Evolutionary conservation across 345 rosid species (phyloP), one percentile per base, ranked within the genome.

Genomic region (Cochlearia excelsa): DNA sequence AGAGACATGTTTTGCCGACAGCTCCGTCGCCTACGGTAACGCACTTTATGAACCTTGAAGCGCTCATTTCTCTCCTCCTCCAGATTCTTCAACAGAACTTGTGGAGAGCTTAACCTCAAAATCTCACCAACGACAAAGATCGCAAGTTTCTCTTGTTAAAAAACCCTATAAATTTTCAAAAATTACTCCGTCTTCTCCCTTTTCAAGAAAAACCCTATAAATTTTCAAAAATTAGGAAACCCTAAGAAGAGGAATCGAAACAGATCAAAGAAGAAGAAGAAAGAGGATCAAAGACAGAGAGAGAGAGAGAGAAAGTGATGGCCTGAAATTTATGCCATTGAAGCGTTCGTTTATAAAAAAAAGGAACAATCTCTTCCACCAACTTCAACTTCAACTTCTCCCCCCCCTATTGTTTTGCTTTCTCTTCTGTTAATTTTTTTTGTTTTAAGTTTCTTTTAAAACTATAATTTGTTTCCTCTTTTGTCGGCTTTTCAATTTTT

Each of bases 21-120:
- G 90, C 90, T 23, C 95, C 95, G 51, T 87, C 90, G 64, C 95
- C 95, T 34, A 87, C 95, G 41, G 95, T 87, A 45, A 84, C 90
- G 57, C 95, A 87, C 76, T 84, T 84, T 3, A 87, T 84, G 70
- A 84, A 87, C 81, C 90, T 78, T 16, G 88, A 79, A 30, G 88
- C 95, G 55, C 90, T 87, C 95, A 87, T 86, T 68, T 67, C 9
- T 7, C 39, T 40, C 4, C n/a, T 57, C 26, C 10, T 45, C 33
- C 5, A 7, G 29, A 46, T 9, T 42, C 54, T 42, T 38, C 56
- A 50, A 61, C 8, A 35, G 23, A 51, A 37, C 7, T 16, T 16
- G 23, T 16, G 23, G 23, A 16, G 23, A 16, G 23, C 23, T 16
- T 16, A 16, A 16, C 23, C 23, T 16, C 23, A 16, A 16, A 33